Evolutionary conservation across 1,139 yeast species (phyloP).

Genomic region (Kazachstania sp.): DNA sequence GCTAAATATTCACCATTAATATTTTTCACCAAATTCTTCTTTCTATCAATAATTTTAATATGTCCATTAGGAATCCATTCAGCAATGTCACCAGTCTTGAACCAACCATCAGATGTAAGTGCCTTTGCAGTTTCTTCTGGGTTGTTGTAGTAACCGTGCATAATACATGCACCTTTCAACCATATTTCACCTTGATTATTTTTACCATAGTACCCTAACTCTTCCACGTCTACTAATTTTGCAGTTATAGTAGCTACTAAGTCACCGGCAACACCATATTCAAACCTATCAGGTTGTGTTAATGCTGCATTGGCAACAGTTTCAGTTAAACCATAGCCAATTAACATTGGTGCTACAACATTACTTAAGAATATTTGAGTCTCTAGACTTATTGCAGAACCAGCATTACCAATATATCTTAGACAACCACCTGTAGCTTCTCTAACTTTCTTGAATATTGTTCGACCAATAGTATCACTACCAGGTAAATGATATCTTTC

Average conservation of each 20-base stretch:
- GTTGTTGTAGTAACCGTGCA: conserved; percentile 73
- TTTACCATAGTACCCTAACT: conserved; percentile 86
- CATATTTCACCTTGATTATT: conserved; percentile 89
- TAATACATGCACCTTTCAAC: conserved; percentile 64
- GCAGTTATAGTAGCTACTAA: conserved; percentile 75
- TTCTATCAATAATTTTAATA: conserved; percentile 81
- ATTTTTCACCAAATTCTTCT: conserved; percentile 92
- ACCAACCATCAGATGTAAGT: conserved; percentile 73
- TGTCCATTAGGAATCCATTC: conserved; percentile 82
- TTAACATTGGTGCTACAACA: conserved; percentile 76
- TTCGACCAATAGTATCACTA: conserved; percentile 50
- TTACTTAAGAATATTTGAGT: conserved; percentile 80
- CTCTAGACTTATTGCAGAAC: conserved; percentile 81
- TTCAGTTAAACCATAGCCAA: conserved; percentile 96
- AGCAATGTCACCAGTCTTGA: conserved; percentile 93
- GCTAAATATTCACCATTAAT: conserved; percentile 97
- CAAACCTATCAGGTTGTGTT: conserved; percentile 54
- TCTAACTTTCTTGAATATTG: conserved; percentile 79
- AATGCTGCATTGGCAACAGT: conserved; percentile 84
- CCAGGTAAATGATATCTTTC: conserved; percentile 66
- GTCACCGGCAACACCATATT: conserved; percentile 72
- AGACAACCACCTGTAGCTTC: conserved; percentile 93
- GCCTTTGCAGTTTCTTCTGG: conserved; percentile 73
- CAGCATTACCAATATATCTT: conserved; percentile 74
- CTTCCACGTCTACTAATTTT: conserved; percentile 84